Evolutionary conservation across 768 basidiomycete species (phyloP).

Genomic region (Amylocystis lapponica): DNA sequence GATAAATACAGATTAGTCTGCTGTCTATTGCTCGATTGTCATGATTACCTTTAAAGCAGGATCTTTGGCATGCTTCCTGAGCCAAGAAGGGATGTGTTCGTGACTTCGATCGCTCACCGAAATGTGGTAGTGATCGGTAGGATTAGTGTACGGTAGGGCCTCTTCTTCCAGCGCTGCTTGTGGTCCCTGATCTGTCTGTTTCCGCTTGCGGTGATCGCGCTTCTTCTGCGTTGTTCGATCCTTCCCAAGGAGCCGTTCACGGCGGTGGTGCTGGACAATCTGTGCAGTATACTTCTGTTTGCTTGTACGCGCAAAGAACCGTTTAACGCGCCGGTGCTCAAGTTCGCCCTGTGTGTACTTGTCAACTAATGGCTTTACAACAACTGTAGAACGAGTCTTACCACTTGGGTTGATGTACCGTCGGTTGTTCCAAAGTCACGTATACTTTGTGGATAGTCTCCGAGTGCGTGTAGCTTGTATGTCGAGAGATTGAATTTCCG

Average conservation of each 20-base stretch:
- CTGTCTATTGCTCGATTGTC: neutral
- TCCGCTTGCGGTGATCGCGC: no score
- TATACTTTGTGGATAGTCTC: slow-evolving; percentile 13
- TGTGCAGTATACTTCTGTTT: slow-evolving; percentile 15
- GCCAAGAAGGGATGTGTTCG: neutral
- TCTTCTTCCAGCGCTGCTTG: neutral
- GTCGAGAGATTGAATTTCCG: slow-evolving; percentile 15
- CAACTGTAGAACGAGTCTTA: slow-evolving; percentile 9
- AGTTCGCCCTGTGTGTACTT: slow-evolving; percentile 30
- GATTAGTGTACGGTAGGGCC: neutral
- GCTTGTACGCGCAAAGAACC: slow-evolving; percentile 29
- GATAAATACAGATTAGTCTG: neutral
- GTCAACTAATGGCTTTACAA: no score
- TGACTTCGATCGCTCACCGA: neutral
- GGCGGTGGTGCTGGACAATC: slow-evolving; percentile 1
- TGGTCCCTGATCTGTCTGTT: no score
- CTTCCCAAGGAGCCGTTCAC: neutral
- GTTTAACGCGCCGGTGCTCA: slow-evolving; percentile 32
- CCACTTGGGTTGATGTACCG: slow-evolving; percentile 21
- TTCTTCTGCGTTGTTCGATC: neutral
- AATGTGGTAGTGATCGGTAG: neutral
- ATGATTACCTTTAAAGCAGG: neutral
- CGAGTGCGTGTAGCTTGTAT: slow-evolving; percentile 22
- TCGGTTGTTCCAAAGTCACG: slow-evolving; percentile 18
- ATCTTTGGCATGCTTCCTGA: neutral